These are phyloP conservation scores for Lentinula novae-zelandiae DNA, from an alignment of 1,284 basidiomycete species.

Conservation along the genomic window DNA sequence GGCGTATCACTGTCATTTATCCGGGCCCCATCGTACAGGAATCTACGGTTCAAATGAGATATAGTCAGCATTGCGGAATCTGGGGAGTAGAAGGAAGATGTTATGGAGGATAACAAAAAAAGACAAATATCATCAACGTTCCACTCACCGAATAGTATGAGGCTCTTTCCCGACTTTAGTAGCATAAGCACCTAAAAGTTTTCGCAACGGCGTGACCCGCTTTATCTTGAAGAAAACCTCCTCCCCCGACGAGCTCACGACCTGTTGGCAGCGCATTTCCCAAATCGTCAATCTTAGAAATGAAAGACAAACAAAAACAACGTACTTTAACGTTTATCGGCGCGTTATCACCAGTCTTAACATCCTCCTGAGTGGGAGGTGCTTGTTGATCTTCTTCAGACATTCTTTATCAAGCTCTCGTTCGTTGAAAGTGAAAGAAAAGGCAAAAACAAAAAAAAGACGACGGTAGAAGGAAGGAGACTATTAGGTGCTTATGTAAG, in stretches of 20 bases:
- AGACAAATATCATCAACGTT: neutral
- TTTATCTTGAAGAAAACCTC: conserved; percentile 99
- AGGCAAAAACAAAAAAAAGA: neutral
- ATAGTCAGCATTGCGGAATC: too few relatives aligned
- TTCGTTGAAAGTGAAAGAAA: neutral
- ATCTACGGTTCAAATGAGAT: conserved; percentile 39
- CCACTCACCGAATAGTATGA: conserved; percentile 69
- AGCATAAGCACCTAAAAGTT: conserved; percentile 92
- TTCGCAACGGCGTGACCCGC: conserved; percentile 89
- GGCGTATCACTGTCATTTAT: conserved; percentile 87
- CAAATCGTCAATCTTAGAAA: neutral
- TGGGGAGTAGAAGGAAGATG: too few relatives aligned
- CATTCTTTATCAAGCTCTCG: conserved; percentile 38
- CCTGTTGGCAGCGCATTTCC: conserved; percentile 37
- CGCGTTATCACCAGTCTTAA: conserved; percentile 66
- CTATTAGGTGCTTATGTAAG: neutral
- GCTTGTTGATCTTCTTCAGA: conserved; percentile 57
- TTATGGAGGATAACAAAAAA: too few relatives aligned
- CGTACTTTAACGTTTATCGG: conserved; percentile 84
- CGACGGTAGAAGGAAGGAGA: neutral
- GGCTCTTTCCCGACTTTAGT: conserved; percentile 92
- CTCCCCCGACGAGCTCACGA: conserved; percentile 74
- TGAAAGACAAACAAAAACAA: conserved; percentile 13
- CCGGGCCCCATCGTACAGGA: conserved; percentile 82
- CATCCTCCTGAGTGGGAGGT: conserved; percentile 33